phyloP scores from a whole-genome alignment of 345 rosid species.

The Acer saccharum region DNA sequence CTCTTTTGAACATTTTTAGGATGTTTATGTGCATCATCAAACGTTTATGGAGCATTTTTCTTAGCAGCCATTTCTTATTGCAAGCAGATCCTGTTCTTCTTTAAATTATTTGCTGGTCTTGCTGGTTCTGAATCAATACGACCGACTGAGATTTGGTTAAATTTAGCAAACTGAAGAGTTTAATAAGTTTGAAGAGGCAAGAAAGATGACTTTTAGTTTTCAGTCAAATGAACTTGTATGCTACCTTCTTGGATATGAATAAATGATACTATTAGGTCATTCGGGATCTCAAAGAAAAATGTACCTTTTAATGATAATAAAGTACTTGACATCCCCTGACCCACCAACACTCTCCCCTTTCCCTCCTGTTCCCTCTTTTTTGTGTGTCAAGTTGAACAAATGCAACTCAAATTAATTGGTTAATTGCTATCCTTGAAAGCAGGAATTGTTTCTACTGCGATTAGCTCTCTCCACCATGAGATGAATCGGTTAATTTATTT shows the following conservation, averaged over 20 bases:
- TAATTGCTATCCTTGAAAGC: neutral
- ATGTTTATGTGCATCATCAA: neutral
- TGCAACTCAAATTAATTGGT: neutral
- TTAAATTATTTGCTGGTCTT: slow-evolving; percentile 7
- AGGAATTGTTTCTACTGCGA: neutral
- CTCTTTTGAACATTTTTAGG: neutral
- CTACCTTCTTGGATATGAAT: neutral
- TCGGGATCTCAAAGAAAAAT: neutral
- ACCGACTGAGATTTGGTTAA: neutral
- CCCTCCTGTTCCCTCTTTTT: neutral
- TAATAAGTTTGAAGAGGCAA: neutral
- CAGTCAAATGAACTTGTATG: neutral
- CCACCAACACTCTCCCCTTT: neutral
- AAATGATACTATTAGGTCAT: neutral
- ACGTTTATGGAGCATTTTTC: neutral
- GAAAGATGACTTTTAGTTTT: neutral
- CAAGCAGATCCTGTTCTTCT: neutral
- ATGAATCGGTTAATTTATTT: neutral
- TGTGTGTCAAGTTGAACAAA: neutral
- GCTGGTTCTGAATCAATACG: neutral
- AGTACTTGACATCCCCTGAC: neutral
- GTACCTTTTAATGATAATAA: neutral
- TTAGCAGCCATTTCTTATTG: neutral
- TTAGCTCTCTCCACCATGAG: neutral
- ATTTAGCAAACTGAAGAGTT: neutral